Conservation (phyloP, 208 protist species). For the Crithidia sp. region DNA sequence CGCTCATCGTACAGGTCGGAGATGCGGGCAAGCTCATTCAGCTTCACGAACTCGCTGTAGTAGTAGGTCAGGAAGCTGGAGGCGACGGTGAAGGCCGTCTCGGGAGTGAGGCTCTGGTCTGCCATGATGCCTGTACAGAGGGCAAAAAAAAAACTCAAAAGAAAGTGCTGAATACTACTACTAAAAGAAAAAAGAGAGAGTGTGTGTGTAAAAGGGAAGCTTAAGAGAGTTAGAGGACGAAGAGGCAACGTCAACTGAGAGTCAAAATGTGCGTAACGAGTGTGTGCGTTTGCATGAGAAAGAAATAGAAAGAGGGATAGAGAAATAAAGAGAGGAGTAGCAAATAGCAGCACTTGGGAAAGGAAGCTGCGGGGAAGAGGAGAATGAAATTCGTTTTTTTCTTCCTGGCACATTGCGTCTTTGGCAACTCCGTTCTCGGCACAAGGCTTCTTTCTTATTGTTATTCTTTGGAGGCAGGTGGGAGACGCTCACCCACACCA, state of each 20-base stretch:
- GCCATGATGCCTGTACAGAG: conserved; percentile 19
- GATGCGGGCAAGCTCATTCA: conserved; percentile 46
- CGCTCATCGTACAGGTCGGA: conserved; percentile 73
- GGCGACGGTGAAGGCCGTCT: conserved; percentile 57
- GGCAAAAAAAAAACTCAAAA: conserved; percentile 15
- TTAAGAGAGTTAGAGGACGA: background rate
- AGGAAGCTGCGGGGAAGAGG: too few species aligned
- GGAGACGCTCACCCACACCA: too few species aligned
- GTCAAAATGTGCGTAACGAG: background rate
- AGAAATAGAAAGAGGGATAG: background rate
- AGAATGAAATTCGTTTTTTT: too few species aligned
- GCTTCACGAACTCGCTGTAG: conserved; percentile 83
- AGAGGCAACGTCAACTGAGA: conserved; percentile 4
- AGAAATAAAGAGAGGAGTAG: background rate
- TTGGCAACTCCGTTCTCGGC: too few species aligned
- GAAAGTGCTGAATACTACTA: background rate
- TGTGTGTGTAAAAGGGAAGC: background rate
- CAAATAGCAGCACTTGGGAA: background rate
- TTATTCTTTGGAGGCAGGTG: too few species aligned
- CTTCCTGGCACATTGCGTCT: too few species aligned
- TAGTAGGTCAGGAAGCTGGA: conserved; percentile 77
- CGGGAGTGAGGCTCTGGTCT: conserved; percentile 40
- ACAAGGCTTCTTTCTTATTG: too few species aligned
- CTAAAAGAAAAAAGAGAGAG: background rate
- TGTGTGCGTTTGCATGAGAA: too few species aligned